These are phyloP conservation scores for Cryphonectria parasitica DNA, from an alignment of 2,329 filamentous ascomycete species.

Conservation along the genomic window DNA sequence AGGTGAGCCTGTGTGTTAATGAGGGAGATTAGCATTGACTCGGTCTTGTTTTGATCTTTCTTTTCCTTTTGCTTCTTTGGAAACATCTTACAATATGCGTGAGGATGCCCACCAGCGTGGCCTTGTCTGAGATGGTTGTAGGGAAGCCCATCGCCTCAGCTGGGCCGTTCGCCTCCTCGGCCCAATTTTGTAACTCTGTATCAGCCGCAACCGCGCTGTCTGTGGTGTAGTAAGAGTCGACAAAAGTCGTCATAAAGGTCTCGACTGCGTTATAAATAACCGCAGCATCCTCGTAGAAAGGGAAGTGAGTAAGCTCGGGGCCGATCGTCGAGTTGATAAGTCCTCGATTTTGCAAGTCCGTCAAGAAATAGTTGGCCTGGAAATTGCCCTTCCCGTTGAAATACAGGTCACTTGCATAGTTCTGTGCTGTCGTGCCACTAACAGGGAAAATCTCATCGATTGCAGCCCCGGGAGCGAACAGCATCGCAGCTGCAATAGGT, in stretches of 20 bases:
- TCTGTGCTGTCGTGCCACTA: conserved; percentile 36
- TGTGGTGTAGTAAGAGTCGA: conserved; percentile 49
- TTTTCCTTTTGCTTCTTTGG: too few species aligned
- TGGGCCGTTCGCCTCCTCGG: conserved; percentile 43
- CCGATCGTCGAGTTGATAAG: conserved; percentile 43
- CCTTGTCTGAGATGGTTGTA: conserved; percentile 30
- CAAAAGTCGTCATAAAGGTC: conserved; percentile 45
- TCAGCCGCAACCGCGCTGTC: conserved; percentile 41
- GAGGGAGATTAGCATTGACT: too few species aligned
- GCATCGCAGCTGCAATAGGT: conserved; percentile 33
- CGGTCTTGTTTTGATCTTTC: not conserved
- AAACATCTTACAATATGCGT: conserved; percentile 39
- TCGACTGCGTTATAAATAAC: conserved; percentile 42
- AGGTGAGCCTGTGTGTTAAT: conserved; percentile 38
- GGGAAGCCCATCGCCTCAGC: conserved; percentile 49
- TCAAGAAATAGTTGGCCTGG: conserved; percentile 44
- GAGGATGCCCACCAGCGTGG: conserved; percentile 45
- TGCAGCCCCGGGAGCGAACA: conserved; percentile 38
- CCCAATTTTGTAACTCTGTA: conserved; percentile 49
- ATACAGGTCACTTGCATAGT: conserved; percentile 38
- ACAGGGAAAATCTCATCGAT: conserved; percentile 41
- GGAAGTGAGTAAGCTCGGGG: conserved; percentile 45
- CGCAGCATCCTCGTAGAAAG: conserved; percentile 48
- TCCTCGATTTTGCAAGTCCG: conserved; percentile 44
- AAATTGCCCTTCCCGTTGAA: conserved; percentile 38